phyloP scores from a whole-genome alignment of 2,329 filamentous ascomycete species.

The Colletotrichum eremochloae region DNA sequence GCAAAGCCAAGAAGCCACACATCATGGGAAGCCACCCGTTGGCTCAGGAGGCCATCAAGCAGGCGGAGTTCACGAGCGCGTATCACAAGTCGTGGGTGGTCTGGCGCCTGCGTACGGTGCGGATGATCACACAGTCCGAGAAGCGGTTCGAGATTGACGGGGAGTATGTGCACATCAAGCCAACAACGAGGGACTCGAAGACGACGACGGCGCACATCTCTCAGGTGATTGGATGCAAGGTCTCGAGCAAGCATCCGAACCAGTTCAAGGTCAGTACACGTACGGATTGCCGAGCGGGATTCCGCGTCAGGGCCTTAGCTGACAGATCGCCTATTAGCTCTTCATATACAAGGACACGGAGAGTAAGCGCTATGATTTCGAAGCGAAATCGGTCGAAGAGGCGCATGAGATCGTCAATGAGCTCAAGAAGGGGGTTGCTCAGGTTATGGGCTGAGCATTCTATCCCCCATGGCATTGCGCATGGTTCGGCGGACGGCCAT shows the following conservation, averaged over 20 bases:
- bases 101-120: constrained; percentile 85
- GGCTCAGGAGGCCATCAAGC: constrained; percentile 72
- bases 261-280: constrained; percentile 76
- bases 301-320: constrained; percentile 7
- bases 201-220: constrained; percentile 86
- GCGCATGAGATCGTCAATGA: constrained; percentile 84
- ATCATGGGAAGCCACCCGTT: constrained; percentile 74
- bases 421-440: constrained; percentile 77
- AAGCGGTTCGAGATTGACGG: constrained; percentile 84
- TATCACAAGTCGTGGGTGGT: constrained; percentile 84
- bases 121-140: constrained; percentile 81
- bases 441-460: constrained; percentile 40
- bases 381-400: constrained; percentile 78
- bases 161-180: constrained; percentile 89
- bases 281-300: constrained; percentile 2
- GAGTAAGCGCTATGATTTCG: constrained; percentile 87
- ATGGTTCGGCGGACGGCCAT: constrained; percentile 4
- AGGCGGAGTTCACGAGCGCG: constrained; percentile 68
- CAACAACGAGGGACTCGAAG: constrained; percentile 75
- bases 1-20: constrained; percentile 67
- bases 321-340: constrained; percentile 56
- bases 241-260: constrained; percentile 82
- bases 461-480: not conserved
- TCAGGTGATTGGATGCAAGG: constrained; percentile 85
- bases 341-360: constrained; percentile 82